Conservation (phyloP, 2,329 filamentous ascomycete genomes). For the Ophiostoma tasmaniense region DNA sequence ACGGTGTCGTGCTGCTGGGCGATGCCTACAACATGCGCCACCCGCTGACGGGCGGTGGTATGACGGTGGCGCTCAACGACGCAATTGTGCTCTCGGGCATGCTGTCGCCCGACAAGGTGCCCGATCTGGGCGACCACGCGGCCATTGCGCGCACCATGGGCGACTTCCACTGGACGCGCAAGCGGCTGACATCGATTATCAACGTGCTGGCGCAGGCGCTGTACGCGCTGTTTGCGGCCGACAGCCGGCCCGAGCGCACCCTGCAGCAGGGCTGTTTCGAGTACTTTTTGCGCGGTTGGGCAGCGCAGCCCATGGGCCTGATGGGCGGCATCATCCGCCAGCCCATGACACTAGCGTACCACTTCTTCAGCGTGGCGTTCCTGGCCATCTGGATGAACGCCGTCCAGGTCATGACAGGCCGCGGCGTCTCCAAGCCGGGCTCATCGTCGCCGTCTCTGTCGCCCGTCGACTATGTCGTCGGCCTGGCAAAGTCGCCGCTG, state of each 20-base stretch:
- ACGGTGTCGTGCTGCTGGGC: slow-evolving; percentile 73
- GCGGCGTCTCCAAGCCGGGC: background rate
- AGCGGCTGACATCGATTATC: slow-evolving; percentile 75
- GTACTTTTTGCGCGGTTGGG: slow-evolving; percentile 74
- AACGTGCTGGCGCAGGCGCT: slow-evolving; percentile 96
- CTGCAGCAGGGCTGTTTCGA: slow-evolving; percentile 85
- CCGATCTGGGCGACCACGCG: slow-evolving; percentile 57
- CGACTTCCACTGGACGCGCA: slow-evolving; percentile 79
- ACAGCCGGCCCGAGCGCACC: slow-evolving; percentile 65
- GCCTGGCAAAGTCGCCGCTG: slow-evolving; percentile 52
- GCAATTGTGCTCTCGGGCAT: slow-evolving; percentile 68
- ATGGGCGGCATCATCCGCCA: slow-evolving; percentile 72
- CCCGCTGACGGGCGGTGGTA: slow-evolving; percentile 90
- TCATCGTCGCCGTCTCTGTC: background rate
- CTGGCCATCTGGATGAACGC: slow-evolving; percentile 64
- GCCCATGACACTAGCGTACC: slow-evolving; percentile 71
- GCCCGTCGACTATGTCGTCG: slow-evolving; percentile 54
- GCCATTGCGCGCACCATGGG: slow-evolving; percentile 61
- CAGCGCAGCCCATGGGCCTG: slow-evolving; percentile 71
- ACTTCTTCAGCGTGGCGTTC: slow-evolving; percentile 92
- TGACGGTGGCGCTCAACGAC: slow-evolving; percentile 96
- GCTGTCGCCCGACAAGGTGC: slow-evolving; percentile 60
- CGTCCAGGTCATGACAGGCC: slow-evolving; percentile 31
- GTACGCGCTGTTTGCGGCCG: slow-evolving; percentile 82
- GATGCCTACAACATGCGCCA: slow-evolving; percentile 99